Conservation (phyloP, 768 basidiomycete genomes). For the Terana coerulea region DNA sequence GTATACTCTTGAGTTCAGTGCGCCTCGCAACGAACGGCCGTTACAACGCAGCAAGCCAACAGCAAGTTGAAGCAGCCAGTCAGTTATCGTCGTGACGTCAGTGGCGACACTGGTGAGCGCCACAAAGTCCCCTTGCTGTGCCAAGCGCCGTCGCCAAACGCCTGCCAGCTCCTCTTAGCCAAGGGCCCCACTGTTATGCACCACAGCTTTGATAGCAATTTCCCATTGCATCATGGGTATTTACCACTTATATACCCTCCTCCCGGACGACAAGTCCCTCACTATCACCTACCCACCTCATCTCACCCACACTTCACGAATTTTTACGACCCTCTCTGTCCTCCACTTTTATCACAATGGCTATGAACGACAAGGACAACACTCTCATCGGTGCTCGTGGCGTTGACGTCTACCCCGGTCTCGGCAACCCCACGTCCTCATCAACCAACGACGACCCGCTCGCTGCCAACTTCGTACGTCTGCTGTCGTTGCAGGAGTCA, state of each 20-base stretch:
- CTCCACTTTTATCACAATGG: constrained; percentile 27
- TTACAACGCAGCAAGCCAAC: too few species aligned
- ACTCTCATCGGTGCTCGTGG: constrained; percentile 27
- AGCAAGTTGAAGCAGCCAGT: too few species aligned
- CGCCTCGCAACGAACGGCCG: too few species aligned
- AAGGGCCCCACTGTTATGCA: background rate
- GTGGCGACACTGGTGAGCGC: too few species aligned
- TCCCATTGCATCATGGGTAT: constrained; percentile 7
- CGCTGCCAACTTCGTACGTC: constrained; percentile 41
- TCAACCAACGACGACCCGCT: constrained; percentile 34
- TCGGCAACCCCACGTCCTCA: constrained; percentile 42
- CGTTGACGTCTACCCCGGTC: constrained; percentile 37
- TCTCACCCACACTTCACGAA: background rate
- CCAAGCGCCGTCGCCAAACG: too few species aligned
- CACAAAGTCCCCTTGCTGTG: too few species aligned
- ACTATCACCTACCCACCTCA: background rate
- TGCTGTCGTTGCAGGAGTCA: too few species aligned
- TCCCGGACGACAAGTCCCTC: too few species aligned
- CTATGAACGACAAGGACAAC: constrained; percentile 30
- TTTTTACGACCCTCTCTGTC: constrained; percentile 6
- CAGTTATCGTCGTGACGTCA: too few species aligned
- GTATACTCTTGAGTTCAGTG: too few species aligned
- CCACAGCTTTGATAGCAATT: background rate
- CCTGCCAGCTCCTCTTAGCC: too few species aligned
- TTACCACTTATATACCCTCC: background rate